Conservation (phyloP, 345 rosid genomes). For the Sisymbrium altissimum region DNA sequence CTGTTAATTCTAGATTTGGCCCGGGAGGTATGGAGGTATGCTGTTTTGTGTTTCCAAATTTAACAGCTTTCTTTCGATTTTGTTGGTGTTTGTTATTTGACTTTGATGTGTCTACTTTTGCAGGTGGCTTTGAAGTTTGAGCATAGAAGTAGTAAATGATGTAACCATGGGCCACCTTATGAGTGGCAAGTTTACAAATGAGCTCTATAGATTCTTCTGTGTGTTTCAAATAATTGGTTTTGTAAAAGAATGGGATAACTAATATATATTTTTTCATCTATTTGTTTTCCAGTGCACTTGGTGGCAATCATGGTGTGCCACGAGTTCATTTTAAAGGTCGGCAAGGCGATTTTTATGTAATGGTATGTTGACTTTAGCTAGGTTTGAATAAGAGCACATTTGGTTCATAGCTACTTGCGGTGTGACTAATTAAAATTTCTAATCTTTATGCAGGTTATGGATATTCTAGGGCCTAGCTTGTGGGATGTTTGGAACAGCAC, state of each 20-base stretch:
- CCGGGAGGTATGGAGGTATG: conserved; percentile 69
- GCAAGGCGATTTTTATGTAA: conserved; percentile 77
- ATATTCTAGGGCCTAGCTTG: conserved; percentile 83
- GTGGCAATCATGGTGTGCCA: conserved; percentile 87
- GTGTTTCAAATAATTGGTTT: neutral
- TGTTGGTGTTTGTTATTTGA: neutral
- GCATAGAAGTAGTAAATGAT: conserved; percentile 94
- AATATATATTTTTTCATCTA: conserved; percentile 9
- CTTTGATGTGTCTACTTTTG: neutral
- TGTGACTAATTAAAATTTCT: neutral
- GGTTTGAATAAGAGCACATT: neutral
- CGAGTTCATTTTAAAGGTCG: conserved; percentile 79
- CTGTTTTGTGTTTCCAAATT: conserved; percentile 4
- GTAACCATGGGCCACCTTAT: conserved; percentile 84
- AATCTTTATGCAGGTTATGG: conserved; percentile 67
- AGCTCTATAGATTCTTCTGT: conserved; percentile 23
- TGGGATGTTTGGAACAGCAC: conserved; percentile 84
- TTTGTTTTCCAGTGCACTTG: conserved; percentile 56
- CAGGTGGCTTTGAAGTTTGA: conserved; percentile 95
- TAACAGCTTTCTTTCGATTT: neutral
- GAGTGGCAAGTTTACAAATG: conserved; percentile 99
- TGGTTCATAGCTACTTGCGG: neutral
- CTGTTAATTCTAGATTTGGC: conserved; percentile 56
- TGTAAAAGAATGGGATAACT: neutral
- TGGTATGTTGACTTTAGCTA: conserved; percentile 46